phyloP scores from a whole-genome alignment of 2,329 filamentous ascomycete genomes.

The Neurospora crassa region DNA sequence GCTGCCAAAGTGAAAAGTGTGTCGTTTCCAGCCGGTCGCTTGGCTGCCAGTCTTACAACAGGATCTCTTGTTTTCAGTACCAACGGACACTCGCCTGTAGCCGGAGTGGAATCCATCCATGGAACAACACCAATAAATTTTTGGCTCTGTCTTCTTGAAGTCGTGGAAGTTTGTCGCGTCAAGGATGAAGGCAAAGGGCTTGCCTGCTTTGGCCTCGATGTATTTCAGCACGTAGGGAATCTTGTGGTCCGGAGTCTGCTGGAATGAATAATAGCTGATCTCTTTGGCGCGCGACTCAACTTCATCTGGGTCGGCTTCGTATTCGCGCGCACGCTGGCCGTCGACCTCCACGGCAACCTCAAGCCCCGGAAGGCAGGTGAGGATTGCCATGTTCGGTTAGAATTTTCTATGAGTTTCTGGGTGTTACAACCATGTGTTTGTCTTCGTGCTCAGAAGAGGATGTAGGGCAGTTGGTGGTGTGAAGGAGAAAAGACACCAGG shows the following conservation, averaged over 20 bases:
- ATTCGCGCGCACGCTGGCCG: conserved; percentile 4
- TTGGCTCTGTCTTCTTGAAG: neutral
- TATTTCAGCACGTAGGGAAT: conserved; percentile 6
- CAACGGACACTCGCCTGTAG: too few relatives aligned
- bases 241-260: neutral
- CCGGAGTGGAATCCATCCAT: neutral
- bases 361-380: conserved; percentile 4
- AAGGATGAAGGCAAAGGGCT: neutral
- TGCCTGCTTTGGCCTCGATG: conserved; percentile 8
- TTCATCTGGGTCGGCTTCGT: conserved; percentile 1
- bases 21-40: neutral
- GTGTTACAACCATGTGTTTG: neutral
- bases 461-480: neutral
- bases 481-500: neutral
- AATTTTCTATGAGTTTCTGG: neutral
- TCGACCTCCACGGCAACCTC: conserved; percentile 4
- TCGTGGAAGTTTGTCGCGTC: neutral
- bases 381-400: conserved; percentile 3
- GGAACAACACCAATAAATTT: neutral
- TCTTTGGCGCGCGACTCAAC: neutral
- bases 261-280: neutral
- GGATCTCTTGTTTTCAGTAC: neutral
- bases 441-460: neutral
- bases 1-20: neutral
- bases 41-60: accelerated